Conservation (phyloP, 1,139 yeast genomes). For the Geotrichum aggregatum region DNA sequence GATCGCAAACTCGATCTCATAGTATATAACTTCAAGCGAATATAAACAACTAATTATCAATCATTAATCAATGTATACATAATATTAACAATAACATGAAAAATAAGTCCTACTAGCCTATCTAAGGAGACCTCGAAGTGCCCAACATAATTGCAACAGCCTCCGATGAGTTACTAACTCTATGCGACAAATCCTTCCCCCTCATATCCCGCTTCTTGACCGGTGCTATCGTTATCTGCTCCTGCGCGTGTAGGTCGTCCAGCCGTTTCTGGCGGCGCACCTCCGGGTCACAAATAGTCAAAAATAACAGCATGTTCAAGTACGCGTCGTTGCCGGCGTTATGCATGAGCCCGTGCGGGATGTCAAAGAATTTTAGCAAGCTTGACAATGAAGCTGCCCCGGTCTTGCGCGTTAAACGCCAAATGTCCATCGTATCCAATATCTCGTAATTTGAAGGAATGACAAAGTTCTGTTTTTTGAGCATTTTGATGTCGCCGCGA, state of each 20-base stretch:
- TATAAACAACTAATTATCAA: too few relatives aligned
- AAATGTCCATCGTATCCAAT: constrained; percentile 54
- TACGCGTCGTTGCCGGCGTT: constrained; percentile 86
- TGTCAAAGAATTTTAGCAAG: constrained; percentile 48
- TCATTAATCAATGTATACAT: too few relatives aligned
- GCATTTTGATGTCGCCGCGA: constrained; percentile 57
- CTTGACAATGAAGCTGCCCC: constrained; percentile 50
- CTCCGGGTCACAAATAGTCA: constrained; percentile 54
- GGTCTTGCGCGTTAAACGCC: constrained; percentile 34
- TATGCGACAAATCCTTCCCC: constrained; percentile 8
- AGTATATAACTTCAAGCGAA: too few relatives aligned
- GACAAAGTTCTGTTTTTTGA: constrained; percentile 46
- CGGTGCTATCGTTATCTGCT: not conserved
- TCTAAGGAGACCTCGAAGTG: too few relatives aligned
- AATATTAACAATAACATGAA: too few relatives aligned
- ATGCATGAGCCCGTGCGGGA: constrained; percentile 64
- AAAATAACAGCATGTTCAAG: constrained; percentile 54
- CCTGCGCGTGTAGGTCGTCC: constrained; percentile 27
- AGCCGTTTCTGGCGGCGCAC: constrained; percentile 39
- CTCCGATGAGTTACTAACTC: not conserved
- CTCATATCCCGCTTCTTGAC: constrained; percentile 9
- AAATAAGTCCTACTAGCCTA: too few relatives aligned
- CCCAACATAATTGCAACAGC: not conserved
- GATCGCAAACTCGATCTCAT: too few relatives aligned
- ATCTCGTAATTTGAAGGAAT: constrained; percentile 41